Conservation (phyloP, 2,329 filamentous ascomycete species). For the Microdochium bolleyi region DNA sequence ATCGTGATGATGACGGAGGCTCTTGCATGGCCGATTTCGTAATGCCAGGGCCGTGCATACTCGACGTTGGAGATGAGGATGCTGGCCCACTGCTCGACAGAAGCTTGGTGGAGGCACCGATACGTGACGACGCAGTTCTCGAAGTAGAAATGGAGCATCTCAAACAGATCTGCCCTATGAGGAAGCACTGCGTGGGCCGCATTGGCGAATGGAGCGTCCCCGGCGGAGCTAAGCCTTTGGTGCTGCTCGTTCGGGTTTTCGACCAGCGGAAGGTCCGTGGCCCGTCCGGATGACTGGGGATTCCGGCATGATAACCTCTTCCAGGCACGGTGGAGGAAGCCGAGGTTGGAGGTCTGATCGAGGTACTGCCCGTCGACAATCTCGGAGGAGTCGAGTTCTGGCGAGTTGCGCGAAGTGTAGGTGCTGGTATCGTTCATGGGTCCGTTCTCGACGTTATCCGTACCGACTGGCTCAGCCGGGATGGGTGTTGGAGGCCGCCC, state of each 20-base stretch:
- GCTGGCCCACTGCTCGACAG: conserved; percentile 37
- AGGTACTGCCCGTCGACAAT: conserved; percentile 45
- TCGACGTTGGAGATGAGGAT: conserved; percentile 26
- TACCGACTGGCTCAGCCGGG: neutral
- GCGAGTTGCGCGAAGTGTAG: conserved; percentile 12
- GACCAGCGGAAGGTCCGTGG: conserved; percentile 7
- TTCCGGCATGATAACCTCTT: conserved; percentile 33
- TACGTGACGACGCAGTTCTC: conserved; percentile 52
- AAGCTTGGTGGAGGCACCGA: conserved; percentile 45
- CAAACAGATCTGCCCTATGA: neutral
- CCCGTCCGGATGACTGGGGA: conserved; percentile 9
- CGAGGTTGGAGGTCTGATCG: conserved; percentile 46
- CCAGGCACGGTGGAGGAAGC: conserved; percentile 47
- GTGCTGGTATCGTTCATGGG: conserved; percentile 1
- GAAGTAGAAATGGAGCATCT: conserved; percentile 38
- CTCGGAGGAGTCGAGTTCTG: conserved; percentile 22
- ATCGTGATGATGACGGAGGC: conserved; percentile 38
- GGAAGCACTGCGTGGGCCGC: neutral
- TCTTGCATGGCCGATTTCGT: conserved; percentile 32
- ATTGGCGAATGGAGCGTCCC: conserved; percentile 17
- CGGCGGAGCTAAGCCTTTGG: conserved; percentile 17
- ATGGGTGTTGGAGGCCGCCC: conserved; percentile 12
- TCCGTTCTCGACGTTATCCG: no score
- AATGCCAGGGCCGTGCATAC: conserved; percentile 23
- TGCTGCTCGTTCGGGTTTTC: conserved; percentile 6